phyloP scores from a whole-genome alignment of 495 filamentous ascomycete species.

The Darksidea phi region DNA sequence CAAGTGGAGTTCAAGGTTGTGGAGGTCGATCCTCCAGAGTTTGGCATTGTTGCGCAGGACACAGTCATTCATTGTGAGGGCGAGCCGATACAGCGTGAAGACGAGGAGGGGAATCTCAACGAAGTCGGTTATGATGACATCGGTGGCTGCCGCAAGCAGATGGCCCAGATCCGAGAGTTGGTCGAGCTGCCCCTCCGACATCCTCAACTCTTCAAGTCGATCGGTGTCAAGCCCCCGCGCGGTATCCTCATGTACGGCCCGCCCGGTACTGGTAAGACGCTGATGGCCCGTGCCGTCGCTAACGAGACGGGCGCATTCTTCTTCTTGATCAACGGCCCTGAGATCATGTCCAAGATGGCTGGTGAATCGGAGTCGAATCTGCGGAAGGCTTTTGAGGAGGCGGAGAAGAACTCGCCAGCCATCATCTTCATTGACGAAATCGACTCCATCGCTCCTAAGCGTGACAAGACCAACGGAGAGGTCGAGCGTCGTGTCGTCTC shows the following conservation, averaged over 20 bases:
- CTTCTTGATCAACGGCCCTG: slow-evolving; percentile 98
- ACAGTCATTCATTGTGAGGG: slow-evolving; percentile 99
- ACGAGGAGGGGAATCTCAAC: slow-evolving; percentile 98
- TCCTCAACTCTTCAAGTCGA: slow-evolving; percentile 98
- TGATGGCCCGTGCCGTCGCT: slow-evolving; percentile 97
- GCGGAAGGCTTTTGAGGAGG: slow-evolving; percentile 96
- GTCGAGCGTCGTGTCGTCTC: slow-evolving; percentile 98
- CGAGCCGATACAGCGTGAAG: slow-evolving; percentile 96
- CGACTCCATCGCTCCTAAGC: slow-evolving; percentile 97
- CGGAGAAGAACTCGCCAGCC: slow-evolving; percentile 97
- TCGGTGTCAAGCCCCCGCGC: slow-evolving; percentile 98
- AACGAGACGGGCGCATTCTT: slow-evolving; percentile 99
- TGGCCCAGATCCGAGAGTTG: slow-evolving; percentile 98
- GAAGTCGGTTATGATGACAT: slow-evolving; percentile 99
- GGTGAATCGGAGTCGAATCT: slow-evolving; percentile 98
- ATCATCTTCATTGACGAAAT: slow-evolving; percentile 99
- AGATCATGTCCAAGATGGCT: slow-evolving; percentile 99
- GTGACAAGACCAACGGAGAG: slow-evolving; percentile 99
- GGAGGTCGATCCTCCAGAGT: slow-evolving; percentile 96
- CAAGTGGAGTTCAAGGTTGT: slow-evolving; percentile 99
- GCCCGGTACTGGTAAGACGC: slow-evolving; percentile 97
- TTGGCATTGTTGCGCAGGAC: slow-evolving; percentile 96
- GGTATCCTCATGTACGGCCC: slow-evolving; percentile 97
- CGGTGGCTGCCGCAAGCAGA: slow-evolving; percentile 98
- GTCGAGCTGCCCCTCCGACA: slow-evolving; percentile 95